Conservation (phyloP, 495 filamentous ascomycete genomes). For the Aspergillus kassunensis region DNA sequence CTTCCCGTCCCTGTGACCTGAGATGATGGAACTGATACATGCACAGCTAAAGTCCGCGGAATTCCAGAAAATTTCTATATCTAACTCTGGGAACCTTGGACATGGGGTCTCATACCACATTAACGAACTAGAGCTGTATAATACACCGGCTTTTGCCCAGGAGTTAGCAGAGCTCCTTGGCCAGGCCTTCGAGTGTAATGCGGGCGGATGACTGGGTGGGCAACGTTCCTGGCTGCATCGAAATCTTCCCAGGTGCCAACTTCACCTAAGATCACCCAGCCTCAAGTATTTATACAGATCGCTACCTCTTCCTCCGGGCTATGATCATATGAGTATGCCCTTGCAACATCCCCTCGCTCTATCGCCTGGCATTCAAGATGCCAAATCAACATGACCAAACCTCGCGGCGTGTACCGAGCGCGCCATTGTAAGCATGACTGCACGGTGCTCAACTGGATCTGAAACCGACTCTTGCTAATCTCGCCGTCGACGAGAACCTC, state of each 20-base stretch:
- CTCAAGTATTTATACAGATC: neutral
- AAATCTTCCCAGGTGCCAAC: neutral
- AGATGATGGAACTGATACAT: too few species aligned
- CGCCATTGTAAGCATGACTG: neutral
- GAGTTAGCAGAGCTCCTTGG: neutral
- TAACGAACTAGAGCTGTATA: too few species aligned
- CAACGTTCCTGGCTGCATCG: neutral
- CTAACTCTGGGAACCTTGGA: too few species aligned
- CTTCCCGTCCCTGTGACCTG: too few species aligned
- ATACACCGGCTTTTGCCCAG: too few species aligned
- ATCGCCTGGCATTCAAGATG: neutral
- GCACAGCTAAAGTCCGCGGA: too few species aligned
- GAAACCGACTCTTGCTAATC: neutral
- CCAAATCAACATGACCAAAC: neutral
- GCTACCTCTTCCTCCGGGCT: neutral
- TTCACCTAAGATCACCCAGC: neutral
- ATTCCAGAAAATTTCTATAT: too few species aligned
- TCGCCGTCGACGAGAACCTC: slow-evolving; percentile 4
- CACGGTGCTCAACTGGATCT: neutral
- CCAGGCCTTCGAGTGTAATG: too few species aligned
- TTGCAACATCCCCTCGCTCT: slow-evolving; percentile 4
- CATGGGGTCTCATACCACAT: too few species aligned
- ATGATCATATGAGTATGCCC: neutral
- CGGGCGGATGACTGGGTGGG: too few species aligned
- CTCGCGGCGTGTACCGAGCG: neutral